A percentile compares a stretch with the other conserved stretches of the same genome.
phyloP scores from a whole-genome alignment of 345 rosid species.

The Gynandropsis gynandra region DNA sequence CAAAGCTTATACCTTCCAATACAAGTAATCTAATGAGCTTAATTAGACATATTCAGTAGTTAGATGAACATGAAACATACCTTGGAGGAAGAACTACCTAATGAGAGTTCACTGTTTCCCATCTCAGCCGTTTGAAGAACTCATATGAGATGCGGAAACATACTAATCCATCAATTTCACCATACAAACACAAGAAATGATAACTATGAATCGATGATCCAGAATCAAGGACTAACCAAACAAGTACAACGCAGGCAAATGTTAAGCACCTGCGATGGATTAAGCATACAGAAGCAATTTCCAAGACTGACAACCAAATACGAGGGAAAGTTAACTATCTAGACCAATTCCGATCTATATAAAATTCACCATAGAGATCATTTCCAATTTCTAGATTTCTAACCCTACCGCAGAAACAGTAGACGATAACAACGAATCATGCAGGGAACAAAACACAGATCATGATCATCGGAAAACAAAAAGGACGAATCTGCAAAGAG shows the following conservation, averaged over 20 bases:
- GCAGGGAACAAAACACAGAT: background rate
- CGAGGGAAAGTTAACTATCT: no score
- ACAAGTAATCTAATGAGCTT: background rate
- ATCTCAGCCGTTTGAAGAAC: background rate
- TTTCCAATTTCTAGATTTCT: background rate
- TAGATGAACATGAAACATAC: background rate
- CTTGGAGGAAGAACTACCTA: background rate
- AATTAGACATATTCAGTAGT: background rate
- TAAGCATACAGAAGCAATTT: slow-evolving; percentile 1
- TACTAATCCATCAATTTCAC: background rate
- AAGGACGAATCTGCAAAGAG: slow-evolving; percentile 1
- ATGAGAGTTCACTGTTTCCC: background rate
- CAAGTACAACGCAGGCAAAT: background rate
- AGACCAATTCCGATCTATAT: slow-evolving; percentile 1
- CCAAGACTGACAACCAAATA: background rate
- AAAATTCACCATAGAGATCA: slow-evolving; percentile 7
- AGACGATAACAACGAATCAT: slow-evolving; percentile 2
- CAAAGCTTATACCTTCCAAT: no score
- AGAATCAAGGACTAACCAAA: background rate
- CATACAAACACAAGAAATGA: background rate
- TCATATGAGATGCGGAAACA: background rate
- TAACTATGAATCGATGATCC: background rate
- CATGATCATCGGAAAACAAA: slow-evolving; percentile 19
- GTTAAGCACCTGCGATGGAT: background rate
- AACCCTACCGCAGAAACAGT: background rate